Evolutionary conservation across 768 basidiomycete genomes (phyloP), one percentile per base, ranked within the genome.

Genomic region (Boletus edulis): DNA sequence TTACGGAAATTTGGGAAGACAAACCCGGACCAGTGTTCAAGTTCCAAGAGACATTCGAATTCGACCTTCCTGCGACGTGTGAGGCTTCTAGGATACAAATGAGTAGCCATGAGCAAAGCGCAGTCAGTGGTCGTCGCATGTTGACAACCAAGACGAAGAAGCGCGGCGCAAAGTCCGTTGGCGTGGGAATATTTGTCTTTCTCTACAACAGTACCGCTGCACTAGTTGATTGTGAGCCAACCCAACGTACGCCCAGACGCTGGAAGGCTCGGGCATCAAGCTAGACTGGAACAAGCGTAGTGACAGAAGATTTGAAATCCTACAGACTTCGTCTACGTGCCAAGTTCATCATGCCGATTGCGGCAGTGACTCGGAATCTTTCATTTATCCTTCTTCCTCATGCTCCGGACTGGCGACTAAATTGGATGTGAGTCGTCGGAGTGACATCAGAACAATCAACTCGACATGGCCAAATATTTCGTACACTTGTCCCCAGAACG

Each of bases 1-100:
- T 55, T 49, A 70, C 68, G 40, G 68, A 64, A 45, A 62, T 49
- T 40, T 62, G 59, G 47, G 61, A 62, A 51, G 61, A 62, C 58
- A 60, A 35, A 15, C 60, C 67, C 4, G 55, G 55, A 8, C 49
- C 41, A 6, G 41, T 47, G 46, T 54, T 44, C 43, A 46, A 5
- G 18, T 22, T 51, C 67, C 64, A 66, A 4, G 64, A 57, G 29
- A 41, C n/a, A 31, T 66, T 67, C 15, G 52, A 51, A 20, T 24
- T 17, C 8, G 55, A 51, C 14, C 42, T 46, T 46, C 54, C 60
- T 13, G 39, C 32, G 17, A 57, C 57, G 1, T 24, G 18, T 10
- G 46, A 35, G 11, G n/a, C 20, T 13, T 58, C 35, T 2, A 69
- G 39, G 14, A 52, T n/a, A 11, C 34, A 46, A 9, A 51, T n/a